Conservation (phyloP, 2,329 filamentous ascomycete species). For the Aspergillus melleus region DNA sequence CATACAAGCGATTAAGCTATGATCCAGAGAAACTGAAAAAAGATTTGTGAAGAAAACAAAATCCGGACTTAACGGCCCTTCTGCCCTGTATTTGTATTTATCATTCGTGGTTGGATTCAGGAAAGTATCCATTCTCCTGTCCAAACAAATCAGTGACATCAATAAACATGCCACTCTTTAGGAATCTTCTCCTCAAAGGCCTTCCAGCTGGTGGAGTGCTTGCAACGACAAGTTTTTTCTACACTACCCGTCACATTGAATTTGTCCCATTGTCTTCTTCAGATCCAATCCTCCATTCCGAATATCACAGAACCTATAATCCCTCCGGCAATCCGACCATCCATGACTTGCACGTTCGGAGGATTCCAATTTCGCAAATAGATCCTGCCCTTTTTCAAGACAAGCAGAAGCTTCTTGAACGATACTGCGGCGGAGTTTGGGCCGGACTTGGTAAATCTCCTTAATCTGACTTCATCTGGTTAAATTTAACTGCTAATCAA, state of each 20-base stretch:
- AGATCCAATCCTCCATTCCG: not conserved
- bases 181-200: not conserved
- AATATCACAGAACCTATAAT: conserved; percentile 2
- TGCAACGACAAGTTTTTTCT: not conserved
- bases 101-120: not conserved
- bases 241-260: not conserved
- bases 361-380: conserved; percentile 7
- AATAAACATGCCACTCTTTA: not conserved
- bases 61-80: not conserved
- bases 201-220: not conserved
- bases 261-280: not conserved
- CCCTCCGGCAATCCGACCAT: conserved; percentile 10
- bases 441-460: conserved; percentile 3
- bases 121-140: not conserved
- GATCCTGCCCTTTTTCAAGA: conserved; percentile 1
- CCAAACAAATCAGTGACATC: not conserved
- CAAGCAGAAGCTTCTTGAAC: conserved; percentile 1
- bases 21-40: not conserved
- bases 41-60: not conserved
- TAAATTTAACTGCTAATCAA: not conserved
- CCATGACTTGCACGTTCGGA: conserved; percentile 7
- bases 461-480: not conserved
- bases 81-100: not conserved
- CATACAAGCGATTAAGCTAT: not conserved
- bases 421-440: conserved; percentile 12